A percentile compares a stretch with the other conserved stretches of the same genome.
These are phyloP conservation scores for Geoglossum cookeanum DNA, from an alignment of 2,329 filamentous ascomycete species.

Conservation along the genomic window DNA sequence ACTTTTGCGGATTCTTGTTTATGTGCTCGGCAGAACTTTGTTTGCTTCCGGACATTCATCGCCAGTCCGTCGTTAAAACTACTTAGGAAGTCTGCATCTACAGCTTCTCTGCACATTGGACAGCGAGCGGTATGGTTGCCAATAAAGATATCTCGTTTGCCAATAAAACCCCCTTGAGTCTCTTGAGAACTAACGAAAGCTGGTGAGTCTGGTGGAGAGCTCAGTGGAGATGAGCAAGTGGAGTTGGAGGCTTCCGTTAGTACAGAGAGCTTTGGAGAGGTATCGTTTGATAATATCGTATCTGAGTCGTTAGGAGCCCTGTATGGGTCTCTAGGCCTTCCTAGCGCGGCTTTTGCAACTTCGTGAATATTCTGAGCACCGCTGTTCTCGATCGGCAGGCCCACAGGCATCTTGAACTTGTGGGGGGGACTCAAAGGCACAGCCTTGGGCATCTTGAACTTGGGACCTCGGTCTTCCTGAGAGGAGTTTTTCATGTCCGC, in stretches of 20 bases:
- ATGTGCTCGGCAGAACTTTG: constrained; percentile 45
- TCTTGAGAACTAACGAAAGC: background rate
- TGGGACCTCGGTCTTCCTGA: background rate
- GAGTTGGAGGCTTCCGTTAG: background rate
- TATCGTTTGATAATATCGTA: background rate
- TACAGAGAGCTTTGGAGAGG: background rate
- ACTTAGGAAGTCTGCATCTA: background rate
- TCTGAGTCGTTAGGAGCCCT: background rate
- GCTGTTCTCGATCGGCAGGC: background rate
- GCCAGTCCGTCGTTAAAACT: background rate
- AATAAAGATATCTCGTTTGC: background rate
- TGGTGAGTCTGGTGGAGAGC: background rate
- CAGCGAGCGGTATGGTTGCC: background rate
- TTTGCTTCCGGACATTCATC: constrained; percentile 26
- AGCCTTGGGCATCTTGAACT: background rate
- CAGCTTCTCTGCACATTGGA: background rate
- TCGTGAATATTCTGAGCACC: background rate
- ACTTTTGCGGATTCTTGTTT: constrained; percentile 32
- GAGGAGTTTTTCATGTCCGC: background rate
- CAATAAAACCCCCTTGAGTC: background rate
- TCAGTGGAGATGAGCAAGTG: background rate
- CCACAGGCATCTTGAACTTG: background rate
- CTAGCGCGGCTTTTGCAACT: background rate
- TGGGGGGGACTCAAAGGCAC: background rate
- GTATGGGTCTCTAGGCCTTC: background rate